Conservation (phyloP, 345 rosid genomes). For the Lepidium africanum region DNA sequence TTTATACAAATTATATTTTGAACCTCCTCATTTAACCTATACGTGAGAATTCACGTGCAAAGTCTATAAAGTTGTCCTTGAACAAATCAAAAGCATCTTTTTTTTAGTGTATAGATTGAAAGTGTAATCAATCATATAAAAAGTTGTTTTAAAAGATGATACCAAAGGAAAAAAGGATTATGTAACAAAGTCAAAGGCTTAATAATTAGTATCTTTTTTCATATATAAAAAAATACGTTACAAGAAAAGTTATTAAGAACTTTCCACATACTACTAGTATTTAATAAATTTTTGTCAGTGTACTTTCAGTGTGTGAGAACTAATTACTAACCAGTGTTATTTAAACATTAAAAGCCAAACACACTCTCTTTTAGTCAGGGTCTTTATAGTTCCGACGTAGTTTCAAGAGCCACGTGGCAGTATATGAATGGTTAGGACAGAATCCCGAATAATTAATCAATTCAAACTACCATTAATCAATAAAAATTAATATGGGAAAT, state of each 20-base stretch:
- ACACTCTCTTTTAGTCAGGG: background rate
- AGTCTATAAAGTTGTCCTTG: background rate
- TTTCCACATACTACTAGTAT: slow-evolving; percentile 7
- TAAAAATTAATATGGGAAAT: background rate
- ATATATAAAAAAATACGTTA: background rate
- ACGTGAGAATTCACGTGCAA: slow-evolving; percentile 28
- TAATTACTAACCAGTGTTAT: slow-evolving; percentile 1
- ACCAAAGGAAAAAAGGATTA: background rate
- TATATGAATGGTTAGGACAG: background rate
- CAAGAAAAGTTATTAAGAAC: background rate
- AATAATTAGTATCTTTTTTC: background rate
- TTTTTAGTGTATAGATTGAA: background rate
- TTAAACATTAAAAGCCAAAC: background rate
- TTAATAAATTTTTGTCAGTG: slow-evolving; percentile 12
- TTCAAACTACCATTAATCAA: background rate
- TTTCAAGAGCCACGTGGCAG: slow-evolving; percentile 1
- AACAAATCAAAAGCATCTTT: background rate
- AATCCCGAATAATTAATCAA: background rate
- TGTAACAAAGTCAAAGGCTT: slow-evolving; percentile 8
- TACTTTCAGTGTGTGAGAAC: background rate
- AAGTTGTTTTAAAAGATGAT: background rate
- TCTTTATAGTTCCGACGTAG: background rate
- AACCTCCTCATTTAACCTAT: slow-evolving; percentile 20
- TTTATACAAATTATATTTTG: background rate
- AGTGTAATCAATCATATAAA: background rate